Evolutionary conservation across 2,329 filamentous ascomycete genomes (phyloP), one percentile per base, ranked within the genome.

Genomic region (Phoma sp.): DNA sequence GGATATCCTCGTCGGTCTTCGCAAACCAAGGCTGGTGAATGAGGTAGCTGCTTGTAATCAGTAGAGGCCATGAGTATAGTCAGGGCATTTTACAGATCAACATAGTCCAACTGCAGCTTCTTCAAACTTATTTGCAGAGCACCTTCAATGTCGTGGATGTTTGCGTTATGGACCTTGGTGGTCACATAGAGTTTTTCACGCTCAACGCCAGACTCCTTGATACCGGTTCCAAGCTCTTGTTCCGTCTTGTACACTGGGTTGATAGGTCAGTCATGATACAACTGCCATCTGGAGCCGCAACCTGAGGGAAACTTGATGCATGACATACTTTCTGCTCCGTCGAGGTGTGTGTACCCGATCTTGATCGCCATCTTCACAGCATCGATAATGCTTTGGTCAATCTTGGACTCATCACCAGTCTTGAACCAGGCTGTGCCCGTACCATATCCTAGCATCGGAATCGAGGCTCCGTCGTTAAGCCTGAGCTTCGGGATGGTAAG

Each of bases 391-490:
- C 80, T 78, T 50, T 85, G 76, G 60, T 91, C 86, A 34, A 87
- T 76, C 39, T 81, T 76, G 40, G 72, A 69, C 54, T 81, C 78
- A 7, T 80, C 74, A 2, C 76, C 75, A 4, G 70, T 70, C 62
- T 83, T 83, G 69, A 84, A 90, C 75, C 80, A 87, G 20, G 88
- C 87, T 0, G 89, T 91, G 34, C 90, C 89, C 4, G 90, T 83
- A 20, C 90, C 90, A 65, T 90, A 92, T 33, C 81, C 87, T 15
- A 92, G 77, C 80, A 89, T 82, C 10, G 90, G 90, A 47, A 93
- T 90, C 53, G 85, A 82, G 56, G 85, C 84, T 57, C 88, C 89
- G 77, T 93, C 88, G 62, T 90, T 91, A 51, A 93, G 80, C 76
- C 88, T 90, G 48, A 92, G 73, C 48, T 74, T 78, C 1, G 87